phyloP scores from a whole-genome alignment of 2,329 filamentous ascomycete genomes.

The Pseudocercospora ulei region DNA sequence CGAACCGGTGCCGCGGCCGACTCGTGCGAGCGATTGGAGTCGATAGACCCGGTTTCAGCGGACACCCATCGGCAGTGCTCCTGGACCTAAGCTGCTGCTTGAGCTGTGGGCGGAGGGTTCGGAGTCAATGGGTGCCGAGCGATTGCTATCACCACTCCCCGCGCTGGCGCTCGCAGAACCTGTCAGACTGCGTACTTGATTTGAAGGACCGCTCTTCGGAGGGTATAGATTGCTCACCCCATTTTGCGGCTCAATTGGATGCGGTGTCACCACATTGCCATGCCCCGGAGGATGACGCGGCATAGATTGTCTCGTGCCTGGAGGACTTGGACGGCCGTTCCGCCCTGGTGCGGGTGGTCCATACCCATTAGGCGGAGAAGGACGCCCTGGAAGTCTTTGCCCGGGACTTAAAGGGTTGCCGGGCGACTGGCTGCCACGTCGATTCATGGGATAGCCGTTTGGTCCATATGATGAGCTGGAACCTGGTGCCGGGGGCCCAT shows the following conservation, averaged over 20 bases:
- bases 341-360: constrained; percentile 28
- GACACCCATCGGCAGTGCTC: constrained; percentile 44
- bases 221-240: constrained; percentile 98
- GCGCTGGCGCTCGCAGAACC: constrained; percentile 98
- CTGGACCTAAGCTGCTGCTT: constrained; percentile 69
- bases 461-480: constrained; percentile 13
- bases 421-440: constrained; percentile 79
- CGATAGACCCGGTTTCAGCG: constrained; percentile 32
- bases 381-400: constrained; percentile 37
- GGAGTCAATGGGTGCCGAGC: constrained; percentile 66
- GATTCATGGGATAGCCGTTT: constrained; percentile 49
- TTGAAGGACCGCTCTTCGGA: constrained; percentile 56
- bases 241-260: constrained; percentile 94
- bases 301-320: constrained; percentile 69
- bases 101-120: constrained; percentile 88
- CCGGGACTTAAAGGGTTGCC: constrained; percentile 66
- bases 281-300: constrained; percentile 78
- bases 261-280: constrained; percentile 73
- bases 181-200: constrained; percentile 95
- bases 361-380: constrained; percentile 43
- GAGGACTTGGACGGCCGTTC: constrained; percentile 61
- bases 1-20: background rate
- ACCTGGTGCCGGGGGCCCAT: constrained; percentile 31
- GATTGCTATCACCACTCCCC: constrained; percentile 80
- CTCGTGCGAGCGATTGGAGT: background rate